These are phyloP conservation scores for Hura crepitans DNA, from an alignment of 441 rosid genomes.

Conservation along the genomic window DNA sequence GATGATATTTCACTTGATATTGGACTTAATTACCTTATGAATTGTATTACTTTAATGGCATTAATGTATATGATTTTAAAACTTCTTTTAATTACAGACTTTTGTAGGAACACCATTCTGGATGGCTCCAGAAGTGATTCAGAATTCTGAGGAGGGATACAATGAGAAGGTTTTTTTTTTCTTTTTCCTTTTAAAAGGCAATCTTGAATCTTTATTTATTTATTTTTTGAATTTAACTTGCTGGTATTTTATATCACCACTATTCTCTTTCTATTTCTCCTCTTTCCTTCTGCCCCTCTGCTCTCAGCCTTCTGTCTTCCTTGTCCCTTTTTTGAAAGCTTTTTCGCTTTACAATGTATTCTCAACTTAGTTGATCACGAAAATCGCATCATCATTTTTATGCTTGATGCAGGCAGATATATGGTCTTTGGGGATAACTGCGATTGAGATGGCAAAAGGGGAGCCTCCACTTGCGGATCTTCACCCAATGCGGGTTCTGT, in stretches of 20 bases:
- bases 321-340: background rate
- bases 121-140: slow-evolving; percentile 99
- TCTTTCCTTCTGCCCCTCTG: background rate
- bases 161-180: slow-evolving; percentile 75
- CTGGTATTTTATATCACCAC: slow-evolving; percentile 7
- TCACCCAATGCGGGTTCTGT: slow-evolving; percentile 99
- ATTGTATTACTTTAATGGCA: slow-evolving; percentile 7
- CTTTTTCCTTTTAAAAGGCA: background rate
- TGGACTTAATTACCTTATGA: background rate
- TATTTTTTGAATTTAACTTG: slow-evolving; percentile 14
- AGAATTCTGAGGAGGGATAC: slow-evolving; percentile 96
- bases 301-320: background rate
- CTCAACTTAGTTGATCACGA: slow-evolving; percentile 13
- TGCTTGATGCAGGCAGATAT: slow-evolving; percentile 84
- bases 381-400: slow-evolving; percentile 19
- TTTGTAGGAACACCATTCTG: slow-evolving; percentile 99
- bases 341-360: background rate
- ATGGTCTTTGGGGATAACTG: slow-evolving; percentile 98
- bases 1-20: background rate
- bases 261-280: background rate
- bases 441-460: slow-evolving; percentile 99
- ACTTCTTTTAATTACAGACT: slow-evolving; percentile 56
- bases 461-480: slow-evolving; percentile 99
- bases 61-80: slow-evolving; percentile 14
- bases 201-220: slow-evolving; percentile 4